phyloP scores from a whole-genome alignment of 1,139 yeast genomes.

The Suhomyces anneliseae region DNA sequence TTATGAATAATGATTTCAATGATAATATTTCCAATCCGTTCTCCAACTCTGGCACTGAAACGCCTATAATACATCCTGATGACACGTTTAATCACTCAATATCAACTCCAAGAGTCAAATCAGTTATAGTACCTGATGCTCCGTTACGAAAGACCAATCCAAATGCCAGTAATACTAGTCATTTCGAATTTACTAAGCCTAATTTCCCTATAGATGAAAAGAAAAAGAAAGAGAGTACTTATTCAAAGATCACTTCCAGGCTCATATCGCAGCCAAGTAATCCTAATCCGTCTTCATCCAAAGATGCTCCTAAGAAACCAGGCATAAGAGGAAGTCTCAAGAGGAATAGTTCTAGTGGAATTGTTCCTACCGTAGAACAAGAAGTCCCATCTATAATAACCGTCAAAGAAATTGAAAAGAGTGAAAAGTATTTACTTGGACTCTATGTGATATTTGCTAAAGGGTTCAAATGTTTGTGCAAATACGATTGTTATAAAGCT shows the following conservation, averaged over 20 bases:
- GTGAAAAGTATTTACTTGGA: conserved; percentile 48
- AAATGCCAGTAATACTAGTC: conserved; percentile 17
- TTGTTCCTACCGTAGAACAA: conserved; percentile 8
- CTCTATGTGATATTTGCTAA: conserved; percentile 64
- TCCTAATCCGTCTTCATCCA: not conserved
- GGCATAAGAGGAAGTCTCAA: conserved; percentile 24
- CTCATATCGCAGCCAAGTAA: conserved; percentile 48
- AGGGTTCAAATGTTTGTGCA: conserved; percentile 61
- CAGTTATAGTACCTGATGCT: conserved; percentile 49
- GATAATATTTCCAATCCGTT: conserved; percentile 28
- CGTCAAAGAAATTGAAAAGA: conserved; percentile 37
- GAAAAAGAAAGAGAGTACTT: conserved; percentile 30
- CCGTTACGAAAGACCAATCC: conserved; percentile 50
- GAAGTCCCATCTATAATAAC: conserved; percentile 14
- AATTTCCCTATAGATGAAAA: conserved; percentile 27
- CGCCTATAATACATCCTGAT: conserved; percentile 19
- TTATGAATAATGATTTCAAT: conserved; percentile 8
- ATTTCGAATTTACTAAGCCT: conserved; percentile 39
- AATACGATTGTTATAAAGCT: conserved; percentile 80
- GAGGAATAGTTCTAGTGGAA: conserved; percentile 28
- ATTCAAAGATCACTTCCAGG: conserved; percentile 54
- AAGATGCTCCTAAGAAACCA: conserved; percentile 13
- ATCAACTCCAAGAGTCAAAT: conserved; percentile 50
- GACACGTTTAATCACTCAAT: conserved; percentile 28
- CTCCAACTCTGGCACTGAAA: conserved; percentile 14